Evolutionary conservation across 2,329 filamentous ascomycete genomes (phyloP), one percentile per base, ranked within the genome.

Genomic region (Botrytis hyacinthi): DNA sequence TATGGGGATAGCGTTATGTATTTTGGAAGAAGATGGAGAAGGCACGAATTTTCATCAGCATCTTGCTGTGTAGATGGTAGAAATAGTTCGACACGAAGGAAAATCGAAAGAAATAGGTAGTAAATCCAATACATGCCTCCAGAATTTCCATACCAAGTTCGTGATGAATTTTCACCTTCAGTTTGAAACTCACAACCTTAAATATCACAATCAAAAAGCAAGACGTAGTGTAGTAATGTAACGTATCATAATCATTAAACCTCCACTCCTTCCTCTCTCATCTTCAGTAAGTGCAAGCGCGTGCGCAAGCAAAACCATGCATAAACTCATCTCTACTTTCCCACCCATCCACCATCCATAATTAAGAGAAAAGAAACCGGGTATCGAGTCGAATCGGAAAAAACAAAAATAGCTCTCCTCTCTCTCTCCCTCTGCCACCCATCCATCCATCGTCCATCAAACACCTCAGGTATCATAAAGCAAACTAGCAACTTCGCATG

Each of bases 301-400:
- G 26, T 37, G 18, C 37, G 66, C 66, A 32, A 42, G 35, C 65
- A 40, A 32, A 68, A 26, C 48, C 48, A 57, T 32, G 4, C 48
- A 32, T 68, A 37, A 68, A 57, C 48, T 68, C n/a, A 68, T 69
- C 66, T 69, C 18, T 26, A n/a, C 37, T 4, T 22, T 48, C 26
- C 32, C 46, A 35, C 54, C 48, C 20, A 16, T 22, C 37, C 22
- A 37, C 35, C 59, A 61, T 61, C 35, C n/a, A 68, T 42, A 42
- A 69, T 57, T 69, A 69, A 42, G 37, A 69, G 66, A 69, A 69
- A 69, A 69, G 66, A 69, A 68, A 69, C 37, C 48, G 66, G 66
- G 66, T 69, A 69, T 69, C 66, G 66, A 69, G 18, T 57, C 66
- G 66, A 69, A 69, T 69, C 35, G 66, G 35, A 48, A 68, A 68